These are phyloP conservation scores for Achlya hypogyna DNA, from an alignment of 352 stramenopile species.

Conservation along the genomic window DNA sequence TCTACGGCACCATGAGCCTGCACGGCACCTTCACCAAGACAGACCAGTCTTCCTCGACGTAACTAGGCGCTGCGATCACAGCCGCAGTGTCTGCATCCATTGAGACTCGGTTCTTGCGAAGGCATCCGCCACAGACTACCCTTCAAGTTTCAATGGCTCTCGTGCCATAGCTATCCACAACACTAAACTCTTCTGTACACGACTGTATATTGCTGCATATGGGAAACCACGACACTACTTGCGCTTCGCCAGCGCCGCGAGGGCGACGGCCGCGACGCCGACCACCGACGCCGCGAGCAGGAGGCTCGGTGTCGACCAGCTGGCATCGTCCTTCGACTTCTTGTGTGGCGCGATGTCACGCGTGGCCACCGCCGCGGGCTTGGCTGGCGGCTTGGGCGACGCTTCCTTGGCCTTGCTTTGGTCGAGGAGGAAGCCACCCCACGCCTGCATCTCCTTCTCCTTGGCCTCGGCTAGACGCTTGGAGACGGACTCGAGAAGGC, in stretches of 20 bases:
- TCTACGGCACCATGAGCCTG: neutral
- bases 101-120: neutral
- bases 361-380: neutral
- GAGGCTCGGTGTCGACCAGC: neutral
- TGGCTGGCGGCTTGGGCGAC: neutral
- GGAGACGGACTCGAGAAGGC: constrained; percentile 57
- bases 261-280: neutral
- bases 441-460: constrained; percentile 64
- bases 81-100: neutral
- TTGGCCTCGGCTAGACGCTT: constrained; percentile 70
- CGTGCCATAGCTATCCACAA: too few species aligned
- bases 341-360: neutral
- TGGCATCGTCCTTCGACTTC: neutral
- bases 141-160: too few species aligned
- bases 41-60: neutral
- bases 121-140: too few species aligned
- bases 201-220: neutral
- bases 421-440: constrained; percentile 56
- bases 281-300: neutral
- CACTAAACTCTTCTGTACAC: too few species aligned
- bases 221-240: neutral
- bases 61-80: neutral
- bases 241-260: neutral
- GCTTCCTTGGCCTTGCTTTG: neutral
- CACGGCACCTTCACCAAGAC: neutral